Conservation (phyloP, 352 stramenopile genomes). For the Phytophthora agathidicida region DNA sequence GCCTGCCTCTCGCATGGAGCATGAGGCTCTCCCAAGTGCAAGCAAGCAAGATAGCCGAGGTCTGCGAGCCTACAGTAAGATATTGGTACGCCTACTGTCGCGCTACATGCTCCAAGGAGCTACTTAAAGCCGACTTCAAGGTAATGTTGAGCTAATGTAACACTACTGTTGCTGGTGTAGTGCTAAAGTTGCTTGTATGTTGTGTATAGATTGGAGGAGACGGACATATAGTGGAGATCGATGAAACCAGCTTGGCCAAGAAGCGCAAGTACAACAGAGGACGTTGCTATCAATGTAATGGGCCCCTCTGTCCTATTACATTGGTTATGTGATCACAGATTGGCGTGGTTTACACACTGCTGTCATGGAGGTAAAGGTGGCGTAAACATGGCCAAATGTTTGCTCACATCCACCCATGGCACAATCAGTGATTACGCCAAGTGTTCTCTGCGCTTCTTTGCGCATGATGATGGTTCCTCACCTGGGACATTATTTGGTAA, state of each 20-base stretch:
- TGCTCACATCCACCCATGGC: no score
- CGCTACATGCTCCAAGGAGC: conserved; percentile 4
- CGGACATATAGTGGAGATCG: background rate
- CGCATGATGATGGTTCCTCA: no score
- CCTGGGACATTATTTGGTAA: no score
- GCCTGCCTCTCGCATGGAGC: conserved; percentile 1
- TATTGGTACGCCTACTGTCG: background rate
- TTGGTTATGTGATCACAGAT: no score
- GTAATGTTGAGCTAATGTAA: background rate
- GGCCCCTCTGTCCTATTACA: no score
- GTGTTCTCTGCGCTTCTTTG: no score
- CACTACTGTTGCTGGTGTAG: background rate
- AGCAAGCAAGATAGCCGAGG: background rate
- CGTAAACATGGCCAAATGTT: no score
- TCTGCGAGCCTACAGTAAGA: background rate
- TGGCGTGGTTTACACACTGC: no score
- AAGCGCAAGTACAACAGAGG: background rate
- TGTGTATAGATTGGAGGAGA: conserved; percentile 2
- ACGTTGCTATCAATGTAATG: no score
- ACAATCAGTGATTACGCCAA: no score
- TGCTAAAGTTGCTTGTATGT: background rate
- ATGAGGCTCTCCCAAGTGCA: conserved; percentile 4
- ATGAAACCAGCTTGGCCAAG: conserved; percentile 1
- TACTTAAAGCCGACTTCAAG: background rate
- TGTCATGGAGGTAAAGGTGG: no score